These are phyloP conservation scores for Hypocreales sp. DNA, from an alignment of 2,329 filamentous ascomycete genomes.

Conservation along the genomic window DNA sequence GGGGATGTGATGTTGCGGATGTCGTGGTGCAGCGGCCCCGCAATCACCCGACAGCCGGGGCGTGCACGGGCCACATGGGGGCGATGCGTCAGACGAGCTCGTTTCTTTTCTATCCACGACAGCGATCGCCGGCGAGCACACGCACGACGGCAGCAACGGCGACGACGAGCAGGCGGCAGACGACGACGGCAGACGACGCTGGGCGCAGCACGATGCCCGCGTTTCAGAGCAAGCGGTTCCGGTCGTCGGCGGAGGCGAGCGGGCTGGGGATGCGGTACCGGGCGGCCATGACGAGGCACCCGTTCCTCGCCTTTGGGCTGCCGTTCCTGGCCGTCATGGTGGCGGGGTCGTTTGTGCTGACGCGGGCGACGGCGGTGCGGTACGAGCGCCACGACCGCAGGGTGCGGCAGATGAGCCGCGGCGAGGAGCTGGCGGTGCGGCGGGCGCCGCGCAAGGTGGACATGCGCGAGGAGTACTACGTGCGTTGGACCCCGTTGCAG, in stretches of 20 bases:
- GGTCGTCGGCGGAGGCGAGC: constrained; percentile 47
- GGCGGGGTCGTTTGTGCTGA: constrained; percentile 83
- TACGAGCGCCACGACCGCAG: constrained; percentile 90
- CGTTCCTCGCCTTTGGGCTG: constrained; percentile 85
- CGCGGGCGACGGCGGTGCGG: constrained; percentile 80
- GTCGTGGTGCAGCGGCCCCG: too few relatives aligned
- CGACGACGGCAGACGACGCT: too few relatives aligned
- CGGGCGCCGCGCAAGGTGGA: constrained; percentile 56
- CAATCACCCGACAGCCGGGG: too few relatives aligned
- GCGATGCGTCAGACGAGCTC: too few relatives aligned
- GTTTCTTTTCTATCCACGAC: too few relatives aligned
- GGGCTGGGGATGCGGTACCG: constrained; percentile 67
- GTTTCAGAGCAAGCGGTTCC: constrained; percentile 62
- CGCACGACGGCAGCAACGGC: too few relatives aligned
- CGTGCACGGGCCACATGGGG: too few relatives aligned
- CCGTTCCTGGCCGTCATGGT: constrained; percentile 87
- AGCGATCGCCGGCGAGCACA: too few relatives aligned
- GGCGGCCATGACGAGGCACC: constrained; percentile 55
- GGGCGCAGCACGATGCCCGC: constrained; percentile 15
- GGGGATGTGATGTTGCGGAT: too few relatives aligned
- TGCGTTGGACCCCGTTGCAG: constrained; percentile 17
- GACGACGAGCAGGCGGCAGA: too few relatives aligned
- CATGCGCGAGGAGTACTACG: constrained; percentile 78
- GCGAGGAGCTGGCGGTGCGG: constrained; percentile 74
- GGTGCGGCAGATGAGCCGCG: constrained; percentile 68